Percentiles rank a stretch among this genome's conserved stretches.
Conservation (phyloP, 1,284 basidiomycete genomes). For the Ganoderma lingzhi region DNA sequence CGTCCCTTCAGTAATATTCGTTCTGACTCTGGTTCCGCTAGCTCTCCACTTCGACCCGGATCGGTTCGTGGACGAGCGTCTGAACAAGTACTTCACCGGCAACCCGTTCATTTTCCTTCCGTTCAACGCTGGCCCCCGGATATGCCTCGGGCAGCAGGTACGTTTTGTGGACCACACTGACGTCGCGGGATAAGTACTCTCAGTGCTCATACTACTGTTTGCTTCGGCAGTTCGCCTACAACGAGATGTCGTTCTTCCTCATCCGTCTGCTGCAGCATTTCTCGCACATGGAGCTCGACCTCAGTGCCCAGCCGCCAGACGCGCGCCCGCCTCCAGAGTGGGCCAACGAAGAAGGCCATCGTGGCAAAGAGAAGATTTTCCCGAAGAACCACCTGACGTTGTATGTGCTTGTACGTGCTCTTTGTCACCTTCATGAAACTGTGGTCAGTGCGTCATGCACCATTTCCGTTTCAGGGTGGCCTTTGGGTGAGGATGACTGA, state of each 20-base stretch:
- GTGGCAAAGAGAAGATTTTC: conserved; percentile 30
- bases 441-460: neutral
- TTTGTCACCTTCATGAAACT: neutral
- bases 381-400: conserved; percentile 32
- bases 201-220: neutral
- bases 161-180: neutral
- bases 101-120: conserved; percentile 70
- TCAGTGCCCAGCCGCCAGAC: conserved; percentile 28
- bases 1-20: too few species aligned
- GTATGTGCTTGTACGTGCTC: conserved; percentile 23
- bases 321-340: conserved; percentile 30
- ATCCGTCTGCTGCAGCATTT: conserved; percentile 12
- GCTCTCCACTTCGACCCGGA: conserved; percentile 65
- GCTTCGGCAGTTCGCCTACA: conserved; percentile 12
- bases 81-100: conserved; percentile 56
- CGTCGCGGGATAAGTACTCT: neutral
- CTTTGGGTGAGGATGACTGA: conserved; percentile 41
- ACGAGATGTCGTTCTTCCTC: conserved; percentile 15
- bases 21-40: conserved; percentile 29
- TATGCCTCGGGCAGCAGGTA: conserved; percentile 68
- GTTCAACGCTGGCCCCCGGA: conserved; percentile 66
- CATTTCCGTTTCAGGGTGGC: conserved; percentile 32
- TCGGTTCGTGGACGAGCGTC: conserved; percentile 61
- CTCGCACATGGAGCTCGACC: conserved; percentile 10
- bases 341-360: conserved; percentile 28